phyloP scores from a whole-genome alignment of 805 yeast species.

The Spencermartinsiella europaea region DNA sequence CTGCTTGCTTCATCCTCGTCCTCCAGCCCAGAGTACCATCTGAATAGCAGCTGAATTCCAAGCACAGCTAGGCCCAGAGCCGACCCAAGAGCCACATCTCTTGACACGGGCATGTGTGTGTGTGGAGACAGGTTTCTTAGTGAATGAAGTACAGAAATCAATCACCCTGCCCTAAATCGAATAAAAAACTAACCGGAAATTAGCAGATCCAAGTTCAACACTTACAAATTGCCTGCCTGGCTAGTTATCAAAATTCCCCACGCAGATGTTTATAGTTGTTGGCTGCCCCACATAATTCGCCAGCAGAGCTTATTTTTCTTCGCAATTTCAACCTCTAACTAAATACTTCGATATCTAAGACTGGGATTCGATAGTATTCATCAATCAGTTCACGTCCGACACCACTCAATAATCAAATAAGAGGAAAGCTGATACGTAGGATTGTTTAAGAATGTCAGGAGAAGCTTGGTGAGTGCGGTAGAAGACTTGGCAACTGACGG shows the following conservation, averaged over 20 bases:
- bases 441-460: conserved; percentile 44
- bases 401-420: no score
- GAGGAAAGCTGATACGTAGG: no score
- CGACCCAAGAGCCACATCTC: not conserved
- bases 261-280: not conserved
- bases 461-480: conserved; percentile 48
- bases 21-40: not conserved
- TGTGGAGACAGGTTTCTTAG: no score
- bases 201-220: not conserved
- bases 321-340: not conserved
- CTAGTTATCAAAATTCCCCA: not conserved
- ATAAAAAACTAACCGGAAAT: not conserved
- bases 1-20: not conserved
- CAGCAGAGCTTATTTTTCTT: not conserved
- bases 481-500: no score
- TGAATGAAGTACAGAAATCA: no score
- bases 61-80: not conserved
- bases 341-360: conserved; percentile 4
- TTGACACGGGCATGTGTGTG: not conserved
- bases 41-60: not conserved
- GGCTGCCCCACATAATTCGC: not conserved
- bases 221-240: not conserved
- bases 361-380: no score
- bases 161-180: no score
- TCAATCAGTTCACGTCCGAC: no score